Evolutionary conservation across 2,329 filamentous ascomycete genomes (phyloP).

Genomic region (Coniochaeta sp.): DNA sequence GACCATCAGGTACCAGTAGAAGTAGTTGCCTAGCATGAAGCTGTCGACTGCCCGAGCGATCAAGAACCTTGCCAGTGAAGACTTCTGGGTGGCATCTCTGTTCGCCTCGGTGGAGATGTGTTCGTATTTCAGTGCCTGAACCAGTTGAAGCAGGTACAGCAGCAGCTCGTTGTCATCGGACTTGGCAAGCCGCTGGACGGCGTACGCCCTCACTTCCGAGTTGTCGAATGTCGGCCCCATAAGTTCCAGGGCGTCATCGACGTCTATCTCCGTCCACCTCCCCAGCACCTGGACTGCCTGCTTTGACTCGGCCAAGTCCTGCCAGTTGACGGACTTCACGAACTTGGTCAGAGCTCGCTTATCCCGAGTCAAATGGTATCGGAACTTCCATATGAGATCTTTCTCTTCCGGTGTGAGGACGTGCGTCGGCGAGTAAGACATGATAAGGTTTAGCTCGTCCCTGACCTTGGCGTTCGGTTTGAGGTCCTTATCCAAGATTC

Average conservation of each 20-base stretch:
- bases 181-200: conserved; percentile 84
- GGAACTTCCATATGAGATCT: conserved; percentile 94
- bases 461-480: conserved; percentile 95
- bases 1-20: conserved; percentile 98
- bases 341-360: conserved; percentile 94
- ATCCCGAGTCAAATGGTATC: conserved; percentile 87
- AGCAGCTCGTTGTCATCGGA: conserved; percentile 88
- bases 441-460: conserved; percentile 85
- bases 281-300: conserved; percentile 85
- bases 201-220: conserved; percentile 80
- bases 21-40: conserved; percentile 85
- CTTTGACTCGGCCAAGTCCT: conserved; percentile 73
- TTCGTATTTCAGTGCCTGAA: conserved; percentile 94
- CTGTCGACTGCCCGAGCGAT: conserved; percentile 83
- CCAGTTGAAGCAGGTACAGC: conserved; percentile 85
- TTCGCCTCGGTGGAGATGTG: conserved; percentile 58
- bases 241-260: conserved; percentile 91
- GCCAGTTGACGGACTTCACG: conserved; percentile 96
- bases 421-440: conserved; percentile 89
- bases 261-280: conserved; percentile 94
- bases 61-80: conserved; percentile 81
- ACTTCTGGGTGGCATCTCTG: conserved; percentile 62
- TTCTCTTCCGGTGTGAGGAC: conserved; percentile 84
- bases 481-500: conserved; percentile 88
- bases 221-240: conserved; percentile 91